Conservation (phyloP, 2,329 filamentous ascomycete genomes). For the Cyanodermella asteris region DNA sequence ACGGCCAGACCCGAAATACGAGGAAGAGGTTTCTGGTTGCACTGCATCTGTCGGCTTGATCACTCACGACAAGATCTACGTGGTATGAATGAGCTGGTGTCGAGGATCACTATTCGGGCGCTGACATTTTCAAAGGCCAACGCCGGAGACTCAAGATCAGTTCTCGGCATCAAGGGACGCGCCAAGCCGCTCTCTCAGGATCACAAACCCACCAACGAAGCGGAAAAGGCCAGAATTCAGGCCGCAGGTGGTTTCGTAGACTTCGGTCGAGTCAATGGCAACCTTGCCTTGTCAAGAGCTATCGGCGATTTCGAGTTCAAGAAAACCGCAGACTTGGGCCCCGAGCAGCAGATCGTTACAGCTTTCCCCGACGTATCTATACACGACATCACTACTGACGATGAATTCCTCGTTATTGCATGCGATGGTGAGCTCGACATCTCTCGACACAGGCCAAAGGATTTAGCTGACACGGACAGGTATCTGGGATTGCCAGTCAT, state of each 20-base stretch:
- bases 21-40: constrained; percentile 94
- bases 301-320: constrained; percentile 99
- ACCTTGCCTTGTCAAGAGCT: constrained; percentile 83
- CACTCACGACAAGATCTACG: constrained; percentile 77
- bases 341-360: constrained; percentile 97
- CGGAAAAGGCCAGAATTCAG: constrained; percentile 86
- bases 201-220: constrained; percentile 98
- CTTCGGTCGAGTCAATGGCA: constrained; percentile 95
- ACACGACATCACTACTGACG: constrained; percentile 77
- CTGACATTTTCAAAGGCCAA: constrained; percentile 61
- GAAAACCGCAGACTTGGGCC: constrained; percentile 88
- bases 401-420: constrained; percentile 85
- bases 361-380: constrained; percentile 85
- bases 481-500: constrained; percentile 99
- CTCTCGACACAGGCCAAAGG: not conserved
- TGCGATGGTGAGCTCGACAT: constrained; percentile 46
- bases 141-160: constrained; percentile 84
- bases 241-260: constrained; percentile 95
- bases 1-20: constrained; percentile 68
- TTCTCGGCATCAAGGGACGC: constrained; percentile 86
- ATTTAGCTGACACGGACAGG: constrained; percentile 31
- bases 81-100: constrained; percentile 40
- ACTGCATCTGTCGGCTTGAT: constrained; percentile 84
- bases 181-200: constrained; percentile 98
- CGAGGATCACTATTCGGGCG: constrained; percentile 10